phyloP scores from a whole-genome alignment of 345 rosid species.

The Mangifera indica region DNA sequence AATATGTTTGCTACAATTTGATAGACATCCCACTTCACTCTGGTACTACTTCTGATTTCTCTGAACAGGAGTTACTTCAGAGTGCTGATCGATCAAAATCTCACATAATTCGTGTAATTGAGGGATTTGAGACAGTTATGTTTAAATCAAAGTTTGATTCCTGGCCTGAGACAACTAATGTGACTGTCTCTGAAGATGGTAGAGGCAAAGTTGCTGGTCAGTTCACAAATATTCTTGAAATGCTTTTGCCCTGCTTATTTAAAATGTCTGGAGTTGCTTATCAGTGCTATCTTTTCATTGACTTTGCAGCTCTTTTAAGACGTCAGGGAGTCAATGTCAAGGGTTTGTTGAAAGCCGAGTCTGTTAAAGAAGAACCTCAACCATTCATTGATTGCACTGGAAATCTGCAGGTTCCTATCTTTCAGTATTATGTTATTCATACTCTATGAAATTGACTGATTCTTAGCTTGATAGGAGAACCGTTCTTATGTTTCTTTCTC shows the following conservation, averaged over 20 bases:
- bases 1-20: slow-evolving; percentile 8
- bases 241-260: slow-evolving; percentile 6
- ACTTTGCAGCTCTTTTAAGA: slow-evolving; percentile 66
- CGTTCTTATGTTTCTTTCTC: neutral
- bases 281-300: slow-evolving; percentile 16
- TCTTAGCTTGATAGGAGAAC: neutral
- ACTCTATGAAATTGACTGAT: neutral
- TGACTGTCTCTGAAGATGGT: slow-evolving; percentile 85
- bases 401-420: slow-evolving; percentile 66
- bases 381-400: slow-evolving; percentile 93
- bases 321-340: slow-evolving; percentile 93
- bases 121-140: slow-evolving; percentile 94
- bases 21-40: slow-evolving; percentile 10
- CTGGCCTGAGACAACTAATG: slow-evolving; percentile 71
- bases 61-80: slow-evolving; percentile 62
- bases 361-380: slow-evolving; percentile 78
- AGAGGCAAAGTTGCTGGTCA: slow-evolving; percentile 98
- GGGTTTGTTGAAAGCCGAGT: slow-evolving; percentile 78
- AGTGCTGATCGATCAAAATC: slow-evolving; percentile 54
- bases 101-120: slow-evolving; percentile 78
- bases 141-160: slow-evolving; percentile 86
- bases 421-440: slow-evolving; percentile 3
- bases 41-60: slow-evolving; percentile 12
- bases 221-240: slow-evolving; percentile 21
- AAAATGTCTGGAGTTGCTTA: slow-evolving; percentile 14